Evolutionary conservation across 805 yeast genomes (phyloP).

Genomic region (Brettanomyces naardenensis): DNA sequence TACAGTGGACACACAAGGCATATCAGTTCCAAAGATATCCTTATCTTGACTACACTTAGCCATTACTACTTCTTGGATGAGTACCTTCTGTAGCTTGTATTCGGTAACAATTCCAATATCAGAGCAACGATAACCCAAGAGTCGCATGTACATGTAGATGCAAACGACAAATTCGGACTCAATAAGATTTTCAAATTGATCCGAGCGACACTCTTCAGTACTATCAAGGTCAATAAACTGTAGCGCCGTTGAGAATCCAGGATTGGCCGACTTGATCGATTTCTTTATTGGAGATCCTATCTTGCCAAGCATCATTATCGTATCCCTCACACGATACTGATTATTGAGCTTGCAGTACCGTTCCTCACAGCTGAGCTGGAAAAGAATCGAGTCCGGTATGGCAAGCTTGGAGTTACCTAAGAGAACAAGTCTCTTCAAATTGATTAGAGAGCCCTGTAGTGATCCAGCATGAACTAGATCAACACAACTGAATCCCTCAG

Average conservation of each 20-base stretch:
- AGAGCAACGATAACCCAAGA: conserved; percentile 32
- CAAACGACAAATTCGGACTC: conserved; percentile 43
- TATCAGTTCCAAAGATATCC: neutral
- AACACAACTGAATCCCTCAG: conserved; percentile 23
- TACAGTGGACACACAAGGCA: conserved; percentile 14
- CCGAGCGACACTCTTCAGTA: conserved; percentile 22
- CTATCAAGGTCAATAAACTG: conserved; percentile 29
- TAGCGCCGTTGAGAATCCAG: conserved; percentile 27
- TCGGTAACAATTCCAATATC: conserved; percentile 35
- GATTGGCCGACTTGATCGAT: conserved; percentile 1
- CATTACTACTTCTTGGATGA: conserved; percentile 40
- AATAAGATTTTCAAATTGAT: conserved; percentile 29
- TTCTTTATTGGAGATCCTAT: neutral
- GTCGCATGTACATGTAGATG: conserved; percentile 37
- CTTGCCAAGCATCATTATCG: neutral
- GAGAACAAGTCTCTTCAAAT: conserved; percentile 22
- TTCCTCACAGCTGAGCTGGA: neutral
- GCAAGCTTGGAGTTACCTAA: conserved; percentile 25
- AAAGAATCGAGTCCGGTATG: conserved; percentile 3
- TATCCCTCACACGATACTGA: conserved; percentile 5
- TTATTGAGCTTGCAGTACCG: neutral
- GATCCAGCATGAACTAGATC: conserved; percentile 15
- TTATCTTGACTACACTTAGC: conserved; percentile 20
- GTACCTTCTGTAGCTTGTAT: conserved; percentile 31
- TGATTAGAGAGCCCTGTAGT: neutral